Evolutionary conservation across 305 asterid species (phyloP).

Genomic region (Coffea humblotiana): DNA sequence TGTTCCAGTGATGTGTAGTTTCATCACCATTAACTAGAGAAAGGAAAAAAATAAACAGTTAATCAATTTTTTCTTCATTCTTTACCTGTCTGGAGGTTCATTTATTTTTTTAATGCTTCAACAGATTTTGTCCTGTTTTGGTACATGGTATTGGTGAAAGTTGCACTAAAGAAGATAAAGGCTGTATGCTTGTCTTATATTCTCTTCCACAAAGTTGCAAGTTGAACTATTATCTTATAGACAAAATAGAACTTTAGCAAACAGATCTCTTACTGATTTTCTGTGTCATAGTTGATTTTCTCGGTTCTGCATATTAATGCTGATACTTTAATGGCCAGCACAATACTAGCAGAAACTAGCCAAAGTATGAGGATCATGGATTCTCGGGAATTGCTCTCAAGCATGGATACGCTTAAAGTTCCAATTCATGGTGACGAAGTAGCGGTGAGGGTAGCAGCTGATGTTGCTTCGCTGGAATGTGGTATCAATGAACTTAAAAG

Average conservation of each 20-base stretch:
- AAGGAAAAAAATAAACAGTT: background rate
- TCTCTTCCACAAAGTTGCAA: background rate
- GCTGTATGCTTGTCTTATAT: background rate
- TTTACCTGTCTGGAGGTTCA: background rate
- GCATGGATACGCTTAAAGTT: background rate
- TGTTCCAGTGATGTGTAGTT: background rate
- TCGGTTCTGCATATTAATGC: background rate
- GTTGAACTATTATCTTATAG: background rate
- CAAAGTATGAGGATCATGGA: background rate
- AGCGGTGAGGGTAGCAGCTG: conserved; percentile 6
- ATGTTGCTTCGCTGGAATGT: background rate
- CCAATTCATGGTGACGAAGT: conserved; percentile 5
- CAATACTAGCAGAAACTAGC: background rate
- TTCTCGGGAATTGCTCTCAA: background rate
- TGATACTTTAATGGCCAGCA: background rate
- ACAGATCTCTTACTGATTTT: background rate
- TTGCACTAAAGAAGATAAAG: background rate
- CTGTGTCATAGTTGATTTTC: background rate
- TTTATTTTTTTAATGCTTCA: too few species aligned
- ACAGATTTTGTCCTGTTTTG: background rate
- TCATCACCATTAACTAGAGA: background rate
- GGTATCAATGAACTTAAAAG: conserved; percentile 10
- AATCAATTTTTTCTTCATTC: background rate
- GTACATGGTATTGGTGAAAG: background rate
- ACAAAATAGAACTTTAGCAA: background rate